Evolutionary conservation across 2,329 filamentous ascomycete species (phyloP).

Genomic region (Botrytis byssoidea): DNA sequence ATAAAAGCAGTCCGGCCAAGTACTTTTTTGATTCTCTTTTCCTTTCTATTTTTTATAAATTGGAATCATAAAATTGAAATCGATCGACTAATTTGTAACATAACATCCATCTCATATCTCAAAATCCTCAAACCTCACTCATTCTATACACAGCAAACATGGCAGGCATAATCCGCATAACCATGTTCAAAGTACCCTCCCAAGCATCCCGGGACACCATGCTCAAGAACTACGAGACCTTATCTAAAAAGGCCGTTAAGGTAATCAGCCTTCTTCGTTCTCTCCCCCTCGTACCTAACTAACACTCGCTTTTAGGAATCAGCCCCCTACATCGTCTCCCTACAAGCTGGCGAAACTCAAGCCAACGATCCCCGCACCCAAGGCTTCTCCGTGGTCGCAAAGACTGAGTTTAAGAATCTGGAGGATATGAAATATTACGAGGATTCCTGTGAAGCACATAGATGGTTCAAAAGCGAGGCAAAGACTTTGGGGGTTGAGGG

Average conservation of each 20-base stretch:
- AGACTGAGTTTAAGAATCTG: slow-evolving; percentile 51
- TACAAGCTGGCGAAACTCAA: slow-evolving; percentile 48
- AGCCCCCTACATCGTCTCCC: slow-evolving; percentile 54
- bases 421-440: slow-evolving; percentile 63
- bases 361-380: slow-evolving; percentile 50
- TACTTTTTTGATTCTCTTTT: neutral
- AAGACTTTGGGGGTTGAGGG: slow-evolving; percentile 30
- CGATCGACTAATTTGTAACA: neutral
- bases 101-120: slow-evolving; percentile 35
- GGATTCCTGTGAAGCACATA: slow-evolving; percentile 54
- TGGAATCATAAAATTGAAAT: neutral
- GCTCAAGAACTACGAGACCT: slow-evolving; percentile 40
- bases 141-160: slow-evolving; percentile 14
- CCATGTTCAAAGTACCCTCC: slow-evolving; percentile 53
- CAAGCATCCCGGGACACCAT: slow-evolving; percentile 45
- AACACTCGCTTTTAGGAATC: slow-evolving; percentile 46
- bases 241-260: slow-evolving; percentile 46
- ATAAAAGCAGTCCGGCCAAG: neutral
- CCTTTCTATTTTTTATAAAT: neutral
- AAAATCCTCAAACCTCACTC: neutral
- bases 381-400: slow-evolving; percentile 54
- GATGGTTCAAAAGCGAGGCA: slow-evolving; percentile 43
- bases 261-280: slow-evolving; percentile 24
- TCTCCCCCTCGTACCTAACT: neutral
- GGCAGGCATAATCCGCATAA: slow-evolving; percentile 47